phyloP scores from a whole-genome alignment of 192 early-diverging fungal genomes.

The Coemansia sp. region DNA sequence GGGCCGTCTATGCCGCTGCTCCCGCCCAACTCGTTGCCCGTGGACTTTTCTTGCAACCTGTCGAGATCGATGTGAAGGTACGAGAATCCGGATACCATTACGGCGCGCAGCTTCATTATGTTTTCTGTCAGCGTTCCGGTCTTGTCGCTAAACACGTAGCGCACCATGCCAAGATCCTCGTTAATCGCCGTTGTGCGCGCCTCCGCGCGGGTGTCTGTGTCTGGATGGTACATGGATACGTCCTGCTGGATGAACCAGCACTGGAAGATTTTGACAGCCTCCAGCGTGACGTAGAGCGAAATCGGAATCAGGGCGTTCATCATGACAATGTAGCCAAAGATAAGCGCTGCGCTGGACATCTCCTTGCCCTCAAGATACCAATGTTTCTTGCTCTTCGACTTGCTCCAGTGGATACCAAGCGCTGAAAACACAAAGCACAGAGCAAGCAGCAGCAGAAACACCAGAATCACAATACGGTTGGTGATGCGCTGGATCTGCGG shows the following conservation, averaged over 20 bases:
- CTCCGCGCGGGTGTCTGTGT: constrained; percentile 71
- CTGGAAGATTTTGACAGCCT: constrained; percentile 74
- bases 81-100: constrained; percentile 64
- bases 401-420: constrained; percentile 59
- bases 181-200: constrained; percentile 79
- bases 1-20: neutral
- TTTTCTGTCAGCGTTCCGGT: constrained; percentile 90
- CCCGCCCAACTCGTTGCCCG: neutral
- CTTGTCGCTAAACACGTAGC: constrained; percentile 90
- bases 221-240: constrained; percentile 74
- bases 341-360: constrained; percentile 32
- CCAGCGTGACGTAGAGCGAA: constrained; percentile 87
- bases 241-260: constrained; percentile 80
- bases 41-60: constrained; percentile 29
- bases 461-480: constrained; percentile 77
- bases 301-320: constrained; percentile 88
- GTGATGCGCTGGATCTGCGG: constrained; percentile 75
- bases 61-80: constrained; percentile 66
- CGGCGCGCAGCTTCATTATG: constrained; percentile 77
- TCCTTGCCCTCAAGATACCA: constrained; percentile 59
- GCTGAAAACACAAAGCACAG: constrained; percentile 60
- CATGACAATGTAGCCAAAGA: constrained; percentile 76
- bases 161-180: constrained; percentile 87
- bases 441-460: constrained; percentile 63
- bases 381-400: constrained; percentile 16